Base-by-base conservation (phyloP, 768 basidiomycete species). In the Kwoniella botswanensis region DNA sequence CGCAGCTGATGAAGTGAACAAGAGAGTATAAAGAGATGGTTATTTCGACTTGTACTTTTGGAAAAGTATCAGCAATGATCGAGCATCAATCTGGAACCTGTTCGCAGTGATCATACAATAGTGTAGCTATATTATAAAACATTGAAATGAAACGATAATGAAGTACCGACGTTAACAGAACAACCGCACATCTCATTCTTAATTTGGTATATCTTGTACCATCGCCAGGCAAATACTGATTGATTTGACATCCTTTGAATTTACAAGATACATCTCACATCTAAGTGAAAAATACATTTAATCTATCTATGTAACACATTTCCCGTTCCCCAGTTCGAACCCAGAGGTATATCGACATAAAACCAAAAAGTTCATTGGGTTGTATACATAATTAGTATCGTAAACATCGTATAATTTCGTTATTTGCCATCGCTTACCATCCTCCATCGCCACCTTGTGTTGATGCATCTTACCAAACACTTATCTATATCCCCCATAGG, bases 1-100 rank as follows among this genome's bases (percentile, higher is more conserved):
- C 35, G 73, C 72, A n/a, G 68, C 70, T 21, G 75, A 76, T 58
- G 77, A 79, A 43, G 44, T 74, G 44, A 67, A 76, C 54, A 78
- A 78, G 74, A 68, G 55, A 35, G n/a, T 68, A 18, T 68, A 68
- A 43, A 29, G 29, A 13, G 22, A 26, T 3, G 26, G 26, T 26
- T 26, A 26, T 26, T 26, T 26, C 26, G 26, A 26, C 26, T 26
- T 26, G 26, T 26, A 26, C 26, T 21, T 57, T 21, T 57, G 21
- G 56, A 57, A 57, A 26, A 26, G 26, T 26, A 26, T 26, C 26
- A 26, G 26, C 26, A 26, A 26, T 26, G 26, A 26, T 26, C 26
- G 4, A 26, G 35, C 7, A 35, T 35, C 3, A 35, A 35, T 35
- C 3, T 6, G 35, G 35, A 26, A 26, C 26, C 26, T 26, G 26